Conservation (phyloP, 2,329 filamentous ascomycete species). For the Penicillium decumbens region DNA sequence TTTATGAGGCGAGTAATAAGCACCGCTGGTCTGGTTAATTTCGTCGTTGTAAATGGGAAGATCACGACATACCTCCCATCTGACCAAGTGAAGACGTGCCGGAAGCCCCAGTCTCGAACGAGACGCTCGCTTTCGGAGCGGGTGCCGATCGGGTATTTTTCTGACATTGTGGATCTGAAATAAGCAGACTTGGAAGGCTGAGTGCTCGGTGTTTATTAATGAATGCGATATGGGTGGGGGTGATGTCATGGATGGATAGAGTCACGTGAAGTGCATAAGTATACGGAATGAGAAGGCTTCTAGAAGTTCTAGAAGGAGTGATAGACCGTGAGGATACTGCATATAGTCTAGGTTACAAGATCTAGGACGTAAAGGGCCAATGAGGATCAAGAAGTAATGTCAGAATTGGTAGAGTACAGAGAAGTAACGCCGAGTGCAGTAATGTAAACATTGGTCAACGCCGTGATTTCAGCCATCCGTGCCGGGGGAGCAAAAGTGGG, state of each 20-base stretch:
- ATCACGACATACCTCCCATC: conserved; percentile 50
- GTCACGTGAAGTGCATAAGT: conserved; percentile 5
- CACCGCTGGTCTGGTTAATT: conserved; percentile 41
- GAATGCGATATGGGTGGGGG: neutral
- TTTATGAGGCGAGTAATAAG: conserved; percentile 57
- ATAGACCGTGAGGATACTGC: neutral
- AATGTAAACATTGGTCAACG: neutral
- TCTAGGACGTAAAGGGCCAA: neutral
- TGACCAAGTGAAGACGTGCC: conserved; percentile 58
- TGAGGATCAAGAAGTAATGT: neutral
- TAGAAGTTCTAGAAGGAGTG: conserved; percentile 2
- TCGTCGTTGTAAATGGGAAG: neutral
- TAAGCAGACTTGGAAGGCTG: neutral
- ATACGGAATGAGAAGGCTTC: neutral
- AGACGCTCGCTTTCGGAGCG: conserved; percentile 49
- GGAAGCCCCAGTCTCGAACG: conserved; percentile 57
- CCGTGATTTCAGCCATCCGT: neutral
- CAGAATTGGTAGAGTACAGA: neutral
- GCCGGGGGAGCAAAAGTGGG: too few relatives aligned
- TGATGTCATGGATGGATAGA: conserved; percentile 3
- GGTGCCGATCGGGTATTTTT: conserved; percentile 32
- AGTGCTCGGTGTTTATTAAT: neutral
- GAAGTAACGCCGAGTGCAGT: neutral
- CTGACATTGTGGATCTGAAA: conserved; percentile 20
- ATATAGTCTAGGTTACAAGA: neutral